phyloP scores from a whole-genome alignment of 768 basidiomycete species.

The Lentinula detonsa region DNA sequence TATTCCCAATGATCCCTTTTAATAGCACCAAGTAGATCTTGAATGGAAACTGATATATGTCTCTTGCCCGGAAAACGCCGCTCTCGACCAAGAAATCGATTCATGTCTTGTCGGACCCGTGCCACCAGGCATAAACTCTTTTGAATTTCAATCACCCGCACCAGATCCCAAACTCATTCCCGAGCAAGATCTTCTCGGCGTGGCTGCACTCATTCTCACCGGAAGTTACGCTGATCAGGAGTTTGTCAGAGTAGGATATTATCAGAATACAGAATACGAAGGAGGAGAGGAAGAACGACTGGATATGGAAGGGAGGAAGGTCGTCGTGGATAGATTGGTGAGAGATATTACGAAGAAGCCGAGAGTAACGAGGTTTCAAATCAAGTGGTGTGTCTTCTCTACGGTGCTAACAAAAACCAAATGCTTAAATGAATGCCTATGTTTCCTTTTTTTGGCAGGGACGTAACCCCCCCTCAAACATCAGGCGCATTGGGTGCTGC shows the following conservation, averaged over 20 bases:
- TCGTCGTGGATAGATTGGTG: conserved; percentile 73
- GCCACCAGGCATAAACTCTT: conserved; percentile 93
- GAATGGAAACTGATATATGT: conserved; percentile 99
- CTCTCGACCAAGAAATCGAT: conserved; percentile 95
- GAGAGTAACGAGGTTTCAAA: conserved; percentile 88
- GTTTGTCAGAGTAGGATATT: conserved; percentile 99
- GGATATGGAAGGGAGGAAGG: conserved; percentile 58
- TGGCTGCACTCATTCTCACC: conserved; percentile 94
- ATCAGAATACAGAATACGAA: conserved; percentile 98
- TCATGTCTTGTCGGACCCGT: conserved; percentile 97
- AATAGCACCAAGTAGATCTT: conserved; percentile 54
- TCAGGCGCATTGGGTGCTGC: conserved; percentile 37
- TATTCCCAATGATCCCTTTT: neutral
- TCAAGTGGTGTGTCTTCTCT: conserved; percentile 62
- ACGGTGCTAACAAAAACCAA: neutral
- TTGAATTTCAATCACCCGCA: conserved; percentile 88
- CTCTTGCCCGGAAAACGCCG: conserved; percentile 85
- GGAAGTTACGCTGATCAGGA: conserved; percentile 96
- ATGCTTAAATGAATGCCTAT: neutral
- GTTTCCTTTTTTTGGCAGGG: conserved; percentile 23
- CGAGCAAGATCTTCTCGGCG: conserved; percentile 85
- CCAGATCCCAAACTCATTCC: conserved; percentile 86
- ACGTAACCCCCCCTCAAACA: conserved; percentile 31
- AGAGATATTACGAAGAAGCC: conserved; percentile 90
- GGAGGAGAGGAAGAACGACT: conserved; percentile 76